Base-by-base conservation (phyloP, 257 asterid genomes). In the Penstemon eatonii region DNA sequence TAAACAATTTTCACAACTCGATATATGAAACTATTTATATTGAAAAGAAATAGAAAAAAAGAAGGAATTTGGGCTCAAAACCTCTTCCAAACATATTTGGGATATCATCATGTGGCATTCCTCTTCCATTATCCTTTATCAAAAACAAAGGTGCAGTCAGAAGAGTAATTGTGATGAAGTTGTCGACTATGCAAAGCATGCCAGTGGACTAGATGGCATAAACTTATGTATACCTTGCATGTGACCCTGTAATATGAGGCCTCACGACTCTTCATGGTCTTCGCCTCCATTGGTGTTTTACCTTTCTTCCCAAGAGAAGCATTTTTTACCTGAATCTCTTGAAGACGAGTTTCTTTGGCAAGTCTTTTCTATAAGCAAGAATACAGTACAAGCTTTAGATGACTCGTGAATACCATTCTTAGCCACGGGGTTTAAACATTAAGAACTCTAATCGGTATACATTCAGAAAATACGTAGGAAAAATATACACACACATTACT, bases 51-150 rank as follows among this genome's bases (percentile, higher is more conserved):
- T 54, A n/a, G 46, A 7, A 51, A 59, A 41, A 64, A 41, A n/a
- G 39, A 52, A 33, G 71, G 59, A 61, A 53, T 76, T 75, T 67
- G 56, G 75, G 63, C 44, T 60, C 45, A 59, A 68, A 51, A 91
- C 97, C 97, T 91, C 97, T 81, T 50, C 97, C 97, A 81, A 91
- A 88, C 97, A 91, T 91, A 79, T 91, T 88, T 33, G 97, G 97
- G 71, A 91, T 91, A 83, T 91, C 97, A 70, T 91, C 97, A 67
- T 91, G 96, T 18, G 97, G 91, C 97, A 91, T 91, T 81, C 97
- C 97, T 75, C 85, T 86, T 78, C 97, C 97, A 76, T 91, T 91
- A 81, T 91, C 97, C 96, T 91, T 75, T 56, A 83, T 51, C 36
- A 71, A 60, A 69, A 54, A 77, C 72, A 56, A 76, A 38, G 53